Base-by-base conservation (phyloP, 257 asterid genomes). In the Rubia yunnanensis region DNA sequence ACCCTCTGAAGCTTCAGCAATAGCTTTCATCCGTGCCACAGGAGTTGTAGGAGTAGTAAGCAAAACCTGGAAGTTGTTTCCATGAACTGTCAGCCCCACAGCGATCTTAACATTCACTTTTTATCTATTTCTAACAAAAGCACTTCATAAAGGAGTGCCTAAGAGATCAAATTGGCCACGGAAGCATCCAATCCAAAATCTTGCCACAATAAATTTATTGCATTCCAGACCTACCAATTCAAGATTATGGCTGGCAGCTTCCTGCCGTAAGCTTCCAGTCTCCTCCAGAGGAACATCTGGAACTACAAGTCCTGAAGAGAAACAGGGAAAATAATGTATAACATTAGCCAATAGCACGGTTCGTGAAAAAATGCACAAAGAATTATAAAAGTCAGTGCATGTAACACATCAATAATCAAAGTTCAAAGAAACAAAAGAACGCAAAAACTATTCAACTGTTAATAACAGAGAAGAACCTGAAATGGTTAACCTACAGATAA, bases 221-320 rank as follows among this genome's bases (percentile, higher is more conserved):
- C 67, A 23, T 49, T 28, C 67, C 50, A 73, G 63, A 70, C 88
- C 58, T 74, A 90, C 97, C 92, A 90, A 82, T 84, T 90, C 96
- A 58, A 90, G 75, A 34, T 85, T 81, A 65, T 83, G 69, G 34
- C 73, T 76, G 35, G 63, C 65, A 66, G 96, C 95, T 81, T 85
- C 96, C 77, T 74, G 85, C 73, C 96, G 87, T 81, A 90, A 80
- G 17, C 75, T 77, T 66, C 78, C 86, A 17, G 96, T 84, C 85
- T 90, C 97, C 77, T 90, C 97, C 34, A 90, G 81, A 70, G 97
- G 97, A 52, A 87, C 89, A 58, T 90, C 97, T 5, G 96, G 97
- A 72, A 90, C 97, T 62, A 90, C 87, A 58, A 90, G 90, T 64
- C 97, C 97, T 87, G 82, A 68, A 85, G 71, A 50, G 60, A 53